Evolutionary conservation across 73 alveolate genomes (phyloP).

Genomic region (Paramecium caudatum): DNA sequence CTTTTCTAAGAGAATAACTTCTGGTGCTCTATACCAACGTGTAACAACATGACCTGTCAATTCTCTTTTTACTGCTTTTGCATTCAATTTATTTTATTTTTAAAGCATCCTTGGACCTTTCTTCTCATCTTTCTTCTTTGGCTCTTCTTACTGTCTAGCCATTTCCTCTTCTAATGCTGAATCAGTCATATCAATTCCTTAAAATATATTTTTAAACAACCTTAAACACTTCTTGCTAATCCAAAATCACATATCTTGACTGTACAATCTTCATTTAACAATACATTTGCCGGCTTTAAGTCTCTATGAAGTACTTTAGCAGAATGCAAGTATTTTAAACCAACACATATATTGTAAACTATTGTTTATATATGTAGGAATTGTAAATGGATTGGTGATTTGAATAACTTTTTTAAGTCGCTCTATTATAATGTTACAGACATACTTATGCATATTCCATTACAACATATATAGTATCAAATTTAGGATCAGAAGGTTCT

Average conservation of each 20-base stretch:
- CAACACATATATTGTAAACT: slow-evolving; percentile 90
- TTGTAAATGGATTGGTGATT: slow-evolving; percentile 85
- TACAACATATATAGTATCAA: slow-evolving; percentile 84
- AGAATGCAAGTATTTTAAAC: slow-evolving; percentile 90
- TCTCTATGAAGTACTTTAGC: slow-evolving; percentile 95
- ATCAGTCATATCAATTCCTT: slow-evolving; percentile 71
- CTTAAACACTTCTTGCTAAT: slow-evolving; percentile 81
- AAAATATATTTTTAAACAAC: not conserved
- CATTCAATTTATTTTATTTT: slow-evolving; percentile 52
- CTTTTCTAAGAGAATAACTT: slow-evolving; percentile 95
- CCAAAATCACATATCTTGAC: slow-evolving; percentile 97
- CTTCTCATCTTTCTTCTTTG: slow-evolving; percentile 36
- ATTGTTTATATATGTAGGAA: slow-evolving; percentile 85
- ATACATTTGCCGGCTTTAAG: slow-evolving; percentile 95
- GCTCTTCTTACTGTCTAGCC: slow-evolving; percentile 12
- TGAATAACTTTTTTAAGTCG: slow-evolving; percentile 88
- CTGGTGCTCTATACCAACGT: slow-evolving; percentile 99
- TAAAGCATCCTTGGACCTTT: slow-evolving; percentile 56
- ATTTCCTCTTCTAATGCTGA: slow-evolving; percentile 47
- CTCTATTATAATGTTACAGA: slow-evolving; percentile 42
- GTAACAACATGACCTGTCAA: slow-evolving; percentile 99
- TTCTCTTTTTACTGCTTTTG: slow-evolving; percentile 82
- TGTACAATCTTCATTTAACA: slow-evolving; percentile 92
- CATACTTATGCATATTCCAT: slow-evolving; percentile 82
- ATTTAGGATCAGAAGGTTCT: slow-evolving; percentile 84